Base-by-base conservation (phyloP, 2,329 filamentous ascomycete genomes). In the Apiospora pterosperma region DNA sequence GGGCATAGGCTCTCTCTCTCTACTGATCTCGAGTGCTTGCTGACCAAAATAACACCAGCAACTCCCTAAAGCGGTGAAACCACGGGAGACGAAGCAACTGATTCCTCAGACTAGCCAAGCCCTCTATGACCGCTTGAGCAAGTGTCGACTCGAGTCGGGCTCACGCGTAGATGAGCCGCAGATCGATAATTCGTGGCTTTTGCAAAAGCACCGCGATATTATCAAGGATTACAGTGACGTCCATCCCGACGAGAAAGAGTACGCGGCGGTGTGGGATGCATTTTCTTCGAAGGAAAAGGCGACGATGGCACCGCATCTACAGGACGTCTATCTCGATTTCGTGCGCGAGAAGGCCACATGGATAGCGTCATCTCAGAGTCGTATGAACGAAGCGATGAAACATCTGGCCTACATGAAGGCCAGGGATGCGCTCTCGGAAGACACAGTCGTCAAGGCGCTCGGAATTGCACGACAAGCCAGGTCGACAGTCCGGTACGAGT, bases 181-280 rank as follows among this genome's bases (percentile, higher is more conserved):
- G 4, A 73, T 74, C 3, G 83, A 87, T 69, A 81, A 81, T 64
- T 75, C 77, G 25, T 88, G 86, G 86, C 77, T 87, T 8, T 78
- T 86, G 36, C 84, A 87, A 67, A 88, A 87, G 73, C 85, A 88
- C 65, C 80, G 83, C 8, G 84, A 88, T 64, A 83, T 81, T 62
- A 82, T 88, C 63, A 78, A 80, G 34, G 86, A 88, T 67, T 88
- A 85, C 69, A 82, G 81, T 10, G 85, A 88, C 67, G 80, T 88
- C 31, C 81, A 81, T 14, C 71, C 77, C 3, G 76, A 80, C 19
- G 85, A 88, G 70, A 85, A 84, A 71, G 85, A 87, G 66, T 88
- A 84, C 65, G 84, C 88, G 63, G 79, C 80, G 68, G 82, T 84
- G 67, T 88, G 85, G 85, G 85, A 88, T 66, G 78, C 80, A 1